Base-by-base conservation (phyloP, 345 rosid species). In the Heritiera fomes region DNA sequence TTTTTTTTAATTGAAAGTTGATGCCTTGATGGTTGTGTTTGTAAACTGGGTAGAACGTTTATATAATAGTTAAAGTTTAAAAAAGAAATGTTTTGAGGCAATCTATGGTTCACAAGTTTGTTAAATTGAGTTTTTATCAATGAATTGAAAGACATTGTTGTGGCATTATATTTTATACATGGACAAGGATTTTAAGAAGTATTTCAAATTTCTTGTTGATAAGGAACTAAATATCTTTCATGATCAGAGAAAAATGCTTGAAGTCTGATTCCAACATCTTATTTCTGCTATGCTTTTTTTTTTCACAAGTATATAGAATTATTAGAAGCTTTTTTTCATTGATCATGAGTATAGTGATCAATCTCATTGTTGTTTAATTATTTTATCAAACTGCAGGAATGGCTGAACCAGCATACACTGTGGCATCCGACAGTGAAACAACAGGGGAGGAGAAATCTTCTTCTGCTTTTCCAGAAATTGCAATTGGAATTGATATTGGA, bases 401-500 rank as follows among this genome's bases (percentile, higher is more conserved):
- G 98, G 97, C 87, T 58, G 93, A 91, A 78, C 87, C 52, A 61
- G 93, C 80, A 8, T 95, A 95, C 83, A 93, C 94, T 28, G 98
- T 95, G 65, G 94, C 88, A 80, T 92, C 97, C 15, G 99, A 95
- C 82, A 82, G 88, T 43, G 99, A 95, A 78, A 88, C 91, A 79
- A 87, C 87, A 0, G 96, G 89, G 50, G 95, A 93, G 50, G 97
- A 91, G 83, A 93, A 90, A 82, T 79, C 94, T 32, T 87, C 91
- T 12, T 76, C 89, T 1, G 72, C 89, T 55, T 80, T 88, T 78
- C 94, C 95, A 2, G 97, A 95, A 73, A 85, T 86, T 62, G 97
- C 99, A 0, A 86, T 95, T 76, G 99, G 97, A 71, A 84, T 95
- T 28, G 98, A 95, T 84, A 87, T 95, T 20, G 97, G 98, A 65